Conservation (phyloP, 2,329 filamentous ascomycete species). For the Cladophialophora carrionii region DNA sequence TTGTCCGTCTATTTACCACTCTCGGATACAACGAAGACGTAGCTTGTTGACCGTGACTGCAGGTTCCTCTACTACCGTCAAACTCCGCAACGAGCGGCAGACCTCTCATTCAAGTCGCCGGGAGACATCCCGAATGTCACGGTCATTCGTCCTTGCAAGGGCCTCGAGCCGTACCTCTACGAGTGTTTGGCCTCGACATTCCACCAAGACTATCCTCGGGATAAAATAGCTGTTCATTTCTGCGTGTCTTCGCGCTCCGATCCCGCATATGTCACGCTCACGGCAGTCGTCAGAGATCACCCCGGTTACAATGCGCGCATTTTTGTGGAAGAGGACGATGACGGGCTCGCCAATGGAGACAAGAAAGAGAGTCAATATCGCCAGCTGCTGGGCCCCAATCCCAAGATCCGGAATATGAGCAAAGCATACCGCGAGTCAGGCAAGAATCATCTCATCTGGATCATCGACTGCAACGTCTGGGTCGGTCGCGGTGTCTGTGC, state of each 20-base stretch:
- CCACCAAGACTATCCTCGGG: slow-evolving; percentile 74
- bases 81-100: slow-evolving; percentile 50
- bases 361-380: slow-evolving; percentile 53
- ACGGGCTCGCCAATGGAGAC: slow-evolving; percentile 47
- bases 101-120: slow-evolving; percentile 42
- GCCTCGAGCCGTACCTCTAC: slow-evolving; percentile 84
- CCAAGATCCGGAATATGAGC: slow-evolving; percentile 98
- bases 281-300: slow-evolving; percentile 73
- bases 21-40: slow-evolving; percentile 1
- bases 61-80: slow-evolving; percentile 61
- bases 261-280: slow-evolving; percentile 74
- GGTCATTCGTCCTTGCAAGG: slow-evolving; percentile 90
- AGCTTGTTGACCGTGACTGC: slow-evolving; percentile 29
- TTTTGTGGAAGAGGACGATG: slow-evolving; percentile 80
- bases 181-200: slow-evolving; percentile 89
- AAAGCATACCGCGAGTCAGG: slow-evolving; percentile 81
- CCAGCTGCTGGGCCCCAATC: slow-evolving; percentile 76
- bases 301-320: slow-evolving; percentile 71
- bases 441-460: slow-evolving; percentile 86
- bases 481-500: slow-evolving; percentile 75
- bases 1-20: slow-evolving; percentile 51
- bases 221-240: slow-evolving; percentile 77
- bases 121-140: slow-evolving; percentile 76
- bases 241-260: slow-evolving; percentile 78
- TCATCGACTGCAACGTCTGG: slow-evolving; percentile 97